These are phyloP conservation scores for Fraxinus angustifolia DNA, from an alignment of 305 asterid genomes.

Conservation along the genomic window DNA sequence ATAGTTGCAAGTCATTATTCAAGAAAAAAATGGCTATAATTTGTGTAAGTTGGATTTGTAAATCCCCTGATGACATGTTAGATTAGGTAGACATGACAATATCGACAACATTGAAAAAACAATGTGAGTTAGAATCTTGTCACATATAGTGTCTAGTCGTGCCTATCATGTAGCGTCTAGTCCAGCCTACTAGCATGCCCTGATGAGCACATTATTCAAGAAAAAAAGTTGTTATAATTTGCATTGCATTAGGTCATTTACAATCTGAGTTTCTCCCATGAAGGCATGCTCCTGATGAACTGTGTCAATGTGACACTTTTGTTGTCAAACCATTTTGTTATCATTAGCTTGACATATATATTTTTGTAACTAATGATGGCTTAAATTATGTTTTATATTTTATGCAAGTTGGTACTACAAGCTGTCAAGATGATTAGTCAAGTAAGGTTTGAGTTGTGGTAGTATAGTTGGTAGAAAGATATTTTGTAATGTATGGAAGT, in stretches of 20 bases:
- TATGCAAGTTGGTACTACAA: no score
- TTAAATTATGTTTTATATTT: no score
- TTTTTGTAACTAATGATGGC: no score
- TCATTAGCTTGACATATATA: no score
- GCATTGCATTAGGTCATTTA: background rate
- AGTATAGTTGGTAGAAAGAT: no score
- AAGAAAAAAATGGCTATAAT: background rate
- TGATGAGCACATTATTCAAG: background rate
- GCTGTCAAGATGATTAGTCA: no score
- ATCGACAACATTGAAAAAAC: background rate
- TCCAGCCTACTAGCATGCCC: no score
- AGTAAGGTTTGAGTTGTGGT: no score
- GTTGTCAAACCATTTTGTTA: no score
- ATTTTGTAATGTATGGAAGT: no score
- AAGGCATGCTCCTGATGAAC: background rate
- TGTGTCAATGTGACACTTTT: no score
- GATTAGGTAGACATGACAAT: background rate
- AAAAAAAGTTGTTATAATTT: no score
- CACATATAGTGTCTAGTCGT: background rate
- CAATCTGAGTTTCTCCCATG: background rate
- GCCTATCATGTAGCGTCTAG: background rate
- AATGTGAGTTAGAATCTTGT: constrained; percentile 39
- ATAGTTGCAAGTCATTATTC: background rate
- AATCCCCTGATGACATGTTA: background rate
- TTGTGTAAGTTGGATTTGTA: background rate